phyloP scores from a whole-genome alignment of 768 basidiomycete species.

The Suillus bovinus region DNA sequence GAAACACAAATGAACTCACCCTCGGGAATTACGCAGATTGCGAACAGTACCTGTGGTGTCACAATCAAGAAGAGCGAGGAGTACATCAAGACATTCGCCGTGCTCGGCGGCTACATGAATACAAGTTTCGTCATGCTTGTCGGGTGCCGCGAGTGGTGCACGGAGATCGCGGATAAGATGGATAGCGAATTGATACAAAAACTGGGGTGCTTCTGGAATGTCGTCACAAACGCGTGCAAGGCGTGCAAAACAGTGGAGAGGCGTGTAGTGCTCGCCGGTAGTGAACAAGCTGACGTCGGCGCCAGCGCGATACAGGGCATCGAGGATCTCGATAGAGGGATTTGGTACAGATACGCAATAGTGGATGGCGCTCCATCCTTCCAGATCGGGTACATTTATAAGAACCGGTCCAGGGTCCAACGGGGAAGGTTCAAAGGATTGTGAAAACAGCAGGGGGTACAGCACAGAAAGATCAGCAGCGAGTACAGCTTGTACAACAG shows the following conservation, averaged over 20 bases:
- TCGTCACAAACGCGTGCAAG: constrained; percentile 35
- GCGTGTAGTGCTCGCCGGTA: constrained; percentile 58
- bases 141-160: constrained; percentile 65
- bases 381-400: constrained; percentile 65
- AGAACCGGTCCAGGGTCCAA: constrained; percentile 43
- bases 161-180: constrained; percentile 72
- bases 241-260: constrained; percentile 65
- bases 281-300: constrained; percentile 76
- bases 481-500: constrained; percentile 55
- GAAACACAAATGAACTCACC: constrained; percentile 44
- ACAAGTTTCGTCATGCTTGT: constrained; percentile 73
- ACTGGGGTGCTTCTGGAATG: constrained; percentile 34
- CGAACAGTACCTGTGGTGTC: constrained; percentile 57
- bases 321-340: constrained; percentile 63
- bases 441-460: constrained; percentile 55
- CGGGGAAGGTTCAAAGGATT: constrained; percentile 45
- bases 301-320: constrained; percentile 73
- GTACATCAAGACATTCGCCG: constrained; percentile 62
- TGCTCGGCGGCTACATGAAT: constrained; percentile 79
- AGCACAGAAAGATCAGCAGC: constrained; percentile 51
- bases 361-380: constrained; percentile 76
- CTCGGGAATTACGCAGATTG: constrained; percentile 67
- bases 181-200: constrained; percentile 57
- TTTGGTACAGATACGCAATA: constrained; percentile 57
- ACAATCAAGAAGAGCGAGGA: constrained; percentile 64